Conservation (phyloP, 2,329 filamentous ascomycete species). For the Colletotrichum sp. region DNA sequence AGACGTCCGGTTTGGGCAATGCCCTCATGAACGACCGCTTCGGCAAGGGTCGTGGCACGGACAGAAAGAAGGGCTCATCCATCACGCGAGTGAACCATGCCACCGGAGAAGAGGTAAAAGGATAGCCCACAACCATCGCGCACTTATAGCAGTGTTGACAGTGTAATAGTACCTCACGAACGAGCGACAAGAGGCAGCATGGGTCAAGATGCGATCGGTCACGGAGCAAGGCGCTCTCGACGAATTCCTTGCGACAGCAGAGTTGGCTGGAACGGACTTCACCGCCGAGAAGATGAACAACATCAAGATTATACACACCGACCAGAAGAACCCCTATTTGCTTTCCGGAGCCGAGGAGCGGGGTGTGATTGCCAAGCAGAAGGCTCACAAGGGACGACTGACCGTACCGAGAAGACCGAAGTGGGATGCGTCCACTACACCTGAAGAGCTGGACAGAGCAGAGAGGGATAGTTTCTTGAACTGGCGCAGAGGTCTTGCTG, state of each 20-base stretch:
- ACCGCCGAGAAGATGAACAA: constrained; percentile 99
- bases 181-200: constrained; percentile 86
- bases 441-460: constrained; percentile 76
- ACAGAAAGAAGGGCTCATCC: constrained; percentile 72
- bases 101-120: constrained; percentile 74
- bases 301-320: constrained; percentile 96
- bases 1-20: constrained; percentile 92
- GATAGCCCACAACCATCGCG: not conserved
- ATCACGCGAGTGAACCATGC: constrained; percentile 75
- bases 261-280: constrained; percentile 97
- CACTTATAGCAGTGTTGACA: constrained; percentile 23
- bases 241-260: constrained; percentile 94
- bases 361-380: constrained; percentile 79
- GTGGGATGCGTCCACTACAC: constrained; percentile 88
- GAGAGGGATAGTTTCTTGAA: constrained; percentile 84
- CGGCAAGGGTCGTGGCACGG: constrained; percentile 85
- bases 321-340: constrained; percentile 94
- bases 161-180: constrained; percentile 80
- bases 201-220: constrained; percentile 99
- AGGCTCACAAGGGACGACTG: constrained; percentile 76
- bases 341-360: constrained; percentile 86
- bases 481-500: constrained; percentile 89
- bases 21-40: constrained; percentile 99
- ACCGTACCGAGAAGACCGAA: constrained; percentile 89
- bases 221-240: constrained; percentile 96